Percentiles rank a stretch among this genome's conserved stretches.
Conservation (phyloP, 345 rosid genomes). For the Litchi chinensis region DNA sequence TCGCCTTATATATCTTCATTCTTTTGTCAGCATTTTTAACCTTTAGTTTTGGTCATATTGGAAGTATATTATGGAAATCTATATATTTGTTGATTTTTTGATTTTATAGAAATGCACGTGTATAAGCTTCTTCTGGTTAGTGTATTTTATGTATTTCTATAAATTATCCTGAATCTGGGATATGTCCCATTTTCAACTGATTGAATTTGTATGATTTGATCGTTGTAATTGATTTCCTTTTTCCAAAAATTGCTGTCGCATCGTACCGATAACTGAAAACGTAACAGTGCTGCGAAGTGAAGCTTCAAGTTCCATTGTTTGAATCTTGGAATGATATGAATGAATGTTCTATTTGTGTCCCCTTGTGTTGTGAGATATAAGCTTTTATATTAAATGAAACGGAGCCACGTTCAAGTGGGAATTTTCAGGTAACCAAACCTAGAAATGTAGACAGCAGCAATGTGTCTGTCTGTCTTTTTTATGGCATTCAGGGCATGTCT, state of each 20-base stretch:
- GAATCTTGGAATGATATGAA: neutral
- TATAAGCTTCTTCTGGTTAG: conserved; percentile 8
- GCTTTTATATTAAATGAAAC: no score
- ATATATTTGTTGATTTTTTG: conserved; percentile 41
- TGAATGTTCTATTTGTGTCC: neutral
- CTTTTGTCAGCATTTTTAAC: neutral
- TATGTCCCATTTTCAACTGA: no score
- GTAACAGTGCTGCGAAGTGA: neutral
- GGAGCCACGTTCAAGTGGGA: no score
- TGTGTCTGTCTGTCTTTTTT: no score
- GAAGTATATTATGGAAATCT: conserved; percentile 3
- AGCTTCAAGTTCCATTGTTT: neutral
- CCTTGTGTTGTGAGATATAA: no score
- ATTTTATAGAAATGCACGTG: conserved; percentile 2
- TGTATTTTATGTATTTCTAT: conserved; percentile 1
- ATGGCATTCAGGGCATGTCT: no score
- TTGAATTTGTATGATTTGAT: no score
- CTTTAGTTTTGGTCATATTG: conserved; percentile 14
- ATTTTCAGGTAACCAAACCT: no score
- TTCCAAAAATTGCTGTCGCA: no score
- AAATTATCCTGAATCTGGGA: neutral
- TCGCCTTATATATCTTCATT: conserved; percentile 15
- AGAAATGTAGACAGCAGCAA: no score
- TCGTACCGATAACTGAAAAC: neutral
- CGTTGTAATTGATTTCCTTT: no score